Evolutionary conservation across 352 stramenopile species (phyloP).

Genomic region (Phytopythium chamaehyphon): DNA sequence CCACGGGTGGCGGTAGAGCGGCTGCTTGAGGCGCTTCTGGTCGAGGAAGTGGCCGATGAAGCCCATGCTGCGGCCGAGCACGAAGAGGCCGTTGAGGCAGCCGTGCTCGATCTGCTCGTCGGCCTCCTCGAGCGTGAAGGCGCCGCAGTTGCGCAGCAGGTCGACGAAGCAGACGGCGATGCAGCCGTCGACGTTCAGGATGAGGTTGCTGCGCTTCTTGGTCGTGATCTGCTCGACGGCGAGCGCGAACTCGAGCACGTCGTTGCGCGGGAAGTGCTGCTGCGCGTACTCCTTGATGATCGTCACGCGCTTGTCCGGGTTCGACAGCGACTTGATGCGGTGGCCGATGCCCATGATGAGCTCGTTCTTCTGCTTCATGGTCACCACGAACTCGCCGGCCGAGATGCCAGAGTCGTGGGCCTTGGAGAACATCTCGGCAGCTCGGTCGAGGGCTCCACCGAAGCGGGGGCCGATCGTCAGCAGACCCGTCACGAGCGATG

Average conservation of each 20-base stretch:
- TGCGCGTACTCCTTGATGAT: slow-evolving; percentile 96
- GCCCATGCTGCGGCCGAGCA: slow-evolving; percentile 82
- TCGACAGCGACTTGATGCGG: slow-evolving; percentile 93
- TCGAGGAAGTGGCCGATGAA: slow-evolving; percentile 96
- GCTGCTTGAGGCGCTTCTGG: slow-evolving; percentile 97
- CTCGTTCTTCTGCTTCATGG: slow-evolving; percentile 94
- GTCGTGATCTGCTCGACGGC: slow-evolving; percentile 96
- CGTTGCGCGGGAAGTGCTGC: slow-evolving; percentile 91
- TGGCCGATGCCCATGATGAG: slow-evolving; percentile 98
- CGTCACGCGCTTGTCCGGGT: slow-evolving; percentile 95
- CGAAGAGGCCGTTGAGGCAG: slow-evolving; percentile 94
- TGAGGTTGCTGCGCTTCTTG: slow-evolving; percentile 97
- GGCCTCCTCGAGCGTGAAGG: slow-evolving; percentile 89
- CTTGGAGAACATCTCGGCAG: slow-evolving; percentile 90
- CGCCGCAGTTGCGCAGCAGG: slow-evolving; percentile 89
- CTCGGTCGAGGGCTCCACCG: slow-evolving; percentile 94
- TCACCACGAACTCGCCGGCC: slow-evolving; percentile 90
- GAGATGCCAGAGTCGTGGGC: slow-evolving; percentile 88
- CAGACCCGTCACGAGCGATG: slow-evolving; percentile 93
- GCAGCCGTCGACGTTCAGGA: slow-evolving; percentile 97
- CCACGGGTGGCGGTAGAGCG: slow-evolving; percentile 96
- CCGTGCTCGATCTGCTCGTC: slow-evolving; percentile 94
- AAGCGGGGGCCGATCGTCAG: slow-evolving; percentile 96
- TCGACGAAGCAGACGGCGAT: slow-evolving; percentile 98
- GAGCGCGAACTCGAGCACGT: slow-evolving; percentile 94